Conservation (phyloP, 345 rosid genomes). For the Moricandia arvensis region DNA sequence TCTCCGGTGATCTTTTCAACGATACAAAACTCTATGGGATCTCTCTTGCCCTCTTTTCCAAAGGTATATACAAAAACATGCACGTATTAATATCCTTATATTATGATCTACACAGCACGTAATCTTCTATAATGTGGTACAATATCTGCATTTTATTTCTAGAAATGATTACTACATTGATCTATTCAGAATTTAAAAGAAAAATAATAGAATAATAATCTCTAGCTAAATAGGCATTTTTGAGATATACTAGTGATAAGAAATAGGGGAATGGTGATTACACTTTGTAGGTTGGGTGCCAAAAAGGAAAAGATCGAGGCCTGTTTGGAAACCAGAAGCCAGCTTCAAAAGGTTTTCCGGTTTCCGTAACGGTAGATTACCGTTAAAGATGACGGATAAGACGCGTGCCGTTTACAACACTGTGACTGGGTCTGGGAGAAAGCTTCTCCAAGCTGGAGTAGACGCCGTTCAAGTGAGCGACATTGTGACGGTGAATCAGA, state of each 20-base stretch:
- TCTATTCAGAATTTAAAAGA: background rate
- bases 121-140: conserved; percentile 4
- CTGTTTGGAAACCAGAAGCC: conserved; percentile 38
- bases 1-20: conserved; percentile 54
- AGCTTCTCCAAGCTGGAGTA: conserved; percentile 49
- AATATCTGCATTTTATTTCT: conserved; percentile 5
- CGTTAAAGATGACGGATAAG: conserved; percentile 55
- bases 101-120: conserved; percentile 6
- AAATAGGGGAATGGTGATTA: background rate
- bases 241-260: background rate
- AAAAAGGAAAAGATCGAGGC: conserved; percentile 29
- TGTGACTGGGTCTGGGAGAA: conserved; percentile 43
- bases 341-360: conserved; percentile 38
- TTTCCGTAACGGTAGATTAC: conserved; percentile 46
- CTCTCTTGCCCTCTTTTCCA: conserved; percentile 69
- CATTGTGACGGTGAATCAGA: conserved; percentile 61
- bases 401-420: conserved; percentile 52
- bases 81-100: background rate
- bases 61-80: conserved; percentile 44
- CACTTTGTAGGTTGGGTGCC: conserved; percentile 29
- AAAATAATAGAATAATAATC: background rate
- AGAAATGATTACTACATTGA: background rate
- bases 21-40: conserved; percentile 81
- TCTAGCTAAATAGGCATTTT: background rate
- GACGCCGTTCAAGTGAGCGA: conserved; percentile 46